phyloP scores from a whole-genome alignment of 768 basidiomycete genomes.

The Lyophyllum decastes region DNA sequence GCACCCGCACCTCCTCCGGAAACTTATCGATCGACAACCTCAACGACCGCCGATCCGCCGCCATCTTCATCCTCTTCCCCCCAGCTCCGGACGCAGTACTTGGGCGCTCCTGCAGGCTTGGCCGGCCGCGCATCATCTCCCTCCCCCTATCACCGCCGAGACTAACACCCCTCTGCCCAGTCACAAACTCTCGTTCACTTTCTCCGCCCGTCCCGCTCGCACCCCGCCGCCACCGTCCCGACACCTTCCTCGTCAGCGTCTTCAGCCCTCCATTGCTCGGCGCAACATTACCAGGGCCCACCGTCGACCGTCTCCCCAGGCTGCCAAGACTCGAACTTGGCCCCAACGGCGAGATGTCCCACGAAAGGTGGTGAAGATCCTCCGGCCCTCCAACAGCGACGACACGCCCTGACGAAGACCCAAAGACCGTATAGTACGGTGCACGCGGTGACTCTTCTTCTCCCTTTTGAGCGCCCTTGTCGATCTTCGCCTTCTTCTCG shows the following conservation, averaged over 20 bases:
- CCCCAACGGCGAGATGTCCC: conserved; percentile 17
- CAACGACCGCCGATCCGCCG: conserved; percentile 24
- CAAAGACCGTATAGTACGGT: conserved; percentile 63
- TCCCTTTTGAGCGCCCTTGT: not conserved
- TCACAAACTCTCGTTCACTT: not conserved
- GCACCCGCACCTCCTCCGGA: conserved; percentile 11
- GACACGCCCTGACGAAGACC: conserved; percentile 43
- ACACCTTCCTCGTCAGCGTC: conserved; percentile 36
- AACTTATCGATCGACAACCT: conserved; percentile 35
- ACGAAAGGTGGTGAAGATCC: conserved; percentile 28
- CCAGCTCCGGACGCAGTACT: conserved; percentile 13
- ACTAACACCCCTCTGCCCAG: not conserved
- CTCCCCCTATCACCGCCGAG: conserved; percentile 1
- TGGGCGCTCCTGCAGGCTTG: conserved; percentile 34
- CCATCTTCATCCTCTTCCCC: conserved; percentile 14
- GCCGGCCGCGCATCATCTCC: conserved; percentile 15
- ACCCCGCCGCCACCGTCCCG: conserved; percentile 30
- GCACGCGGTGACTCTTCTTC: conserved; percentile 7
- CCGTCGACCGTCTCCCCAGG: conserved; percentile 4
- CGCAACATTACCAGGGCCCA: not conserved
- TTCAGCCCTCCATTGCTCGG: conserved; percentile 14
- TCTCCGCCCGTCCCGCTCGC: conserved; percentile 10
- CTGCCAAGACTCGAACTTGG: conserved; percentile 1
- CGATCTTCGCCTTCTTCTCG: not conserved
- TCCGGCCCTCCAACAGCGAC: conserved; percentile 45